Percentiles rank a stretch among this genome's conserved stretches.
Conservation (phyloP, 108 stramenopile genomes). For the Cyclotella sp. region DNA sequence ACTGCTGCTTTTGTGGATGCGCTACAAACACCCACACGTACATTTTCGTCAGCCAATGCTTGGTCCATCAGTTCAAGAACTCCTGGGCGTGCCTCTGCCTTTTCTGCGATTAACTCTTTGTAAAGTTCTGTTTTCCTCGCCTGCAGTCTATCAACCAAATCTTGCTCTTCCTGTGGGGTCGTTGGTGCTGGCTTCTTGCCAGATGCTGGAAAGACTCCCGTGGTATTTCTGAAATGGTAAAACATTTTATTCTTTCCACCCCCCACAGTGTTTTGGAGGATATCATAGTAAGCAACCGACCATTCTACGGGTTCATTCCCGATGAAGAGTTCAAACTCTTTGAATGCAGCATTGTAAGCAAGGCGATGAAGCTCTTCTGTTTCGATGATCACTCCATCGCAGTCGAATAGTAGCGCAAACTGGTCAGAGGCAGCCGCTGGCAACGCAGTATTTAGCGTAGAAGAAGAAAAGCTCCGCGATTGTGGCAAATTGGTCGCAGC, state of each 20-base stretch:
- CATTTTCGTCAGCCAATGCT: slow-evolving; percentile 77
- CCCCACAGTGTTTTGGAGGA: slow-evolving; percentile 91
- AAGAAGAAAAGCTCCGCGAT: neutral
- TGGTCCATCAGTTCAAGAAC: slow-evolving; percentile 88
- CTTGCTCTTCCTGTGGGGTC: slow-evolving; percentile 66
- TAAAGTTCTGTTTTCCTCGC: slow-evolving; percentile 87
- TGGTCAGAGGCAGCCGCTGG: slow-evolving; percentile 16
- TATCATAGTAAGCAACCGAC: slow-evolving; percentile 84
- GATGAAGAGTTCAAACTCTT: slow-evolving; percentile 65
- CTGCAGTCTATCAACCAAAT: slow-evolving; percentile 83
- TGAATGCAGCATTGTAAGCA: slow-evolving; percentile 90
- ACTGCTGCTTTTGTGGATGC: slow-evolving; percentile 90
- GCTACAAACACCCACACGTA: slow-evolving; percentile 90
- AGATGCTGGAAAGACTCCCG: slow-evolving; percentile 59
- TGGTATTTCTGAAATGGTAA: slow-evolving; percentile 79
- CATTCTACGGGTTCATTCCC: slow-evolving; percentile 80
- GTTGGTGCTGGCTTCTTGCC: slow-evolving; percentile 59
- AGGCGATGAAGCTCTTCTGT: slow-evolving; percentile 92
- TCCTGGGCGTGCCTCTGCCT: slow-evolving; percentile 80
- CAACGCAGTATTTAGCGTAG: neutral
- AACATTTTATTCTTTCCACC: slow-evolving; percentile 93
- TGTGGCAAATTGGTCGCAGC: neutral
- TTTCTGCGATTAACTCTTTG: slow-evolving; percentile 73
- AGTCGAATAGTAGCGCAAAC: slow-evolving; percentile 88
- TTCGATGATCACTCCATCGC: slow-evolving; percentile 93